Conservation (phyloP, 768 basidiomycete species). For the Naganishia vaughanmartiniae region DNA sequence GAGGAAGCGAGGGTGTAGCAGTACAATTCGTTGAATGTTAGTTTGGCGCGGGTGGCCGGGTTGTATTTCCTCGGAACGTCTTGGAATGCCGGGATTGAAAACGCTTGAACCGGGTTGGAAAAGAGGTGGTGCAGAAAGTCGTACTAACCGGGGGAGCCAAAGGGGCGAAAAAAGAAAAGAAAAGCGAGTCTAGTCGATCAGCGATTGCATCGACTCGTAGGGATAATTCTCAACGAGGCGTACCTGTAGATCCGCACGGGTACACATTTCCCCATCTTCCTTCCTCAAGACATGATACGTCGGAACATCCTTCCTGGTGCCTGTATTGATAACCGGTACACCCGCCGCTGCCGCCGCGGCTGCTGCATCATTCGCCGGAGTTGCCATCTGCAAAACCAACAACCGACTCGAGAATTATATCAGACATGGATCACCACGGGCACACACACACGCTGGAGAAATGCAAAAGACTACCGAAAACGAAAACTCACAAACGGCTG, state of each 20-base stretch:
- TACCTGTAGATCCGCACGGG: constrained; percentile 32
- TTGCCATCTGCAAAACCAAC: not conserved
- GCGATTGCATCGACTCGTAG: too few relatives aligned
- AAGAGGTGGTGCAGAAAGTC: constrained; percentile 80
- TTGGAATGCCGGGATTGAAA: constrained; percentile 59
- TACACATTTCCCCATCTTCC: constrained; percentile 34
- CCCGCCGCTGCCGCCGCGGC: not conserved
- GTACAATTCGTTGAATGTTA: constrained; percentile 80
- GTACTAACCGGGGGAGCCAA: constrained; percentile 56
- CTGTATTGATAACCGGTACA: constrained; percentile 17
- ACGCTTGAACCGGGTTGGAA: constrained; percentile 63
- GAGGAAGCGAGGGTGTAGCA: constrained; percentile 74
- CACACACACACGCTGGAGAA: too few relatives aligned
- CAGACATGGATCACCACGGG: too few relatives aligned
- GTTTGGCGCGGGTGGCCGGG: constrained; percentile 53
- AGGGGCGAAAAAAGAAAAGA: too few relatives aligned
- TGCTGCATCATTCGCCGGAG: not conserved
- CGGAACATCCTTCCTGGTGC: constrained; percentile 29
- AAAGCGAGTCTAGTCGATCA: not conserved
- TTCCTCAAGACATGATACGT: constrained; percentile 33
- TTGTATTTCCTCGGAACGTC: constrained; percentile 35
- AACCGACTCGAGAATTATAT: not conserved
- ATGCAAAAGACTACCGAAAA: too few relatives aligned
- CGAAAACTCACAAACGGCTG: constrained; percentile 18
- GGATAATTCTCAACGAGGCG: not conserved